Base-by-base conservation (phyloP, 2,329 filamentous ascomycete genomes). In the Thelonectria blattea region DNA sequence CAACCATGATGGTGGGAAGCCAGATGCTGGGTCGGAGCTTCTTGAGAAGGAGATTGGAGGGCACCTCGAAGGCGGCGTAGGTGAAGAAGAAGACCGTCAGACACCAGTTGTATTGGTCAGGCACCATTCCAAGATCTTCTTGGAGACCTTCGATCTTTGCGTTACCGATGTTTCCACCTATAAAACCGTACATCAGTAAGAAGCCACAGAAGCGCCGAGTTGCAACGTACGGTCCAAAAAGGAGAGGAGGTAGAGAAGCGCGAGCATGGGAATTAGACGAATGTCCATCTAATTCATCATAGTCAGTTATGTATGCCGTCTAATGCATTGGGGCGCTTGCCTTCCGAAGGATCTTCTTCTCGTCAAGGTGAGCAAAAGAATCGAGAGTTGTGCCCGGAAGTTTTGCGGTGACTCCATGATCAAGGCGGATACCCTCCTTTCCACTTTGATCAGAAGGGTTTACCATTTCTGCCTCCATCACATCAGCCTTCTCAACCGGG, bases 11-110 rank as follows among this genome's bases (percentile, higher is more conserved):
- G 6, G 82, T 76, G 0, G 91, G 89, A 22, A 94, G 83, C 79
- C 93, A 96, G 51, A 91, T 77, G 41, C 86, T 90, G 0, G 92
- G 92, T 0, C 88, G 83, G 52, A 93, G 79, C 14, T 83, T 85
- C 74, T 94, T 95, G 56, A 95, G 84, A 8, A 94, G 76, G 12
- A 94, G 75, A 68, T 95, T 95, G 56, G 88, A 92, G n/a, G 91
- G 79, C 0, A 89, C 85, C 71, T 94, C 91, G 64, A 92, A 92
- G 18, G 89, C 80, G 2, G 89, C 82, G 71, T 95, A 96, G 2
- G 89, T 74, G 64, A 94, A 85, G 80, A 94, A 95, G 80, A 96
- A 95, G 62, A 92, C 85, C 5, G 81, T 82, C 6, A 90, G 80
- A 50, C 86, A 83, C 68, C 86, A 81, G 74, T 93, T 93, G 76